phyloP scores from a whole-genome alignment of 2,329 filamentous ascomycete species.

The Curvularia hawaiiensis region DNA sequence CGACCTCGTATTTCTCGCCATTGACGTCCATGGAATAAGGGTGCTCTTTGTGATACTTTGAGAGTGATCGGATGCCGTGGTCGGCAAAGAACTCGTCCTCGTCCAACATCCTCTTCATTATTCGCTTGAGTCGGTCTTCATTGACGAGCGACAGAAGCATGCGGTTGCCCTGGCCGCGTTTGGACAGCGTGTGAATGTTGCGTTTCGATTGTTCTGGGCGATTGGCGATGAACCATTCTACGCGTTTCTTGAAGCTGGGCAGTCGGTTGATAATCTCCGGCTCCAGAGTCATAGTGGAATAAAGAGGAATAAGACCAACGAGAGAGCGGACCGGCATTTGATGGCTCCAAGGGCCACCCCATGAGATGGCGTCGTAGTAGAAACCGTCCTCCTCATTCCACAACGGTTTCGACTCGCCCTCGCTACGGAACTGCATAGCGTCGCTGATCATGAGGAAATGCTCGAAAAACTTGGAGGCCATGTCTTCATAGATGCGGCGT shows the following conservation, averaged over 20 bases:
- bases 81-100: conserved; percentile 91
- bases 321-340: conserved; percentile 91
- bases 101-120: conserved; percentile 89
- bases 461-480: conserved; percentile 98
- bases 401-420: conserved; percentile 77
- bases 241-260: conserved; percentile 87
- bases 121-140: conserved; percentile 88
- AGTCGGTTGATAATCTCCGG: conserved; percentile 92
- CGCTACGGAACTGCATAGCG: conserved; percentile 79
- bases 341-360: conserved; percentile 90
- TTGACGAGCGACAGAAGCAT: conserved; percentile 89
- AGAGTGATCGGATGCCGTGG: conserved; percentile 89
- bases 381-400: conserved; percentile 98
- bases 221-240: conserved; percentile 94
- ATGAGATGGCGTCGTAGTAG: conserved; percentile 98
- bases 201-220: conserved; percentile 84
- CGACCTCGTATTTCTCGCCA: conserved; percentile 83
- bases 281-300: conserved; percentile 89
- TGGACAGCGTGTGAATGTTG: conserved; percentile 92
- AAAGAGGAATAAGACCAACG: conserved; percentile 91
- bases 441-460: conserved; percentile 98
- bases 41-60: conserved; percentile 86
- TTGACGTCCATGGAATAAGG: conserved; percentile 97
- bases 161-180: conserved; percentile 86
- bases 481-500: conserved; percentile 91